These are phyloP conservation scores for Aspergillus taichungensis DNA, from an alignment of 495 filamentous ascomycete genomes.

Conservation along the genomic window DNA sequence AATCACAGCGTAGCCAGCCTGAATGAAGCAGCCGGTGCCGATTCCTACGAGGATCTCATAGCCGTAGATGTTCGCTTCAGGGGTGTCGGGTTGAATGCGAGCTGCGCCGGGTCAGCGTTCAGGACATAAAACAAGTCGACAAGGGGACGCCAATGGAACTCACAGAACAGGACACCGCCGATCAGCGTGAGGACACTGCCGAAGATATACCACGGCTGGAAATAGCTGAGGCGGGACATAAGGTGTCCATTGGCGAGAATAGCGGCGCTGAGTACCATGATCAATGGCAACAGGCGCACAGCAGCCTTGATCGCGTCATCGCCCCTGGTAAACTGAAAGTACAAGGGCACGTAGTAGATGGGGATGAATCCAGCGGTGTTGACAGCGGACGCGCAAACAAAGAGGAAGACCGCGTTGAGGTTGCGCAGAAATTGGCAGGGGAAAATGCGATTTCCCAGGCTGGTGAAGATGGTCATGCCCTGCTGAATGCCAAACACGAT, in stretches of 20 bases:
- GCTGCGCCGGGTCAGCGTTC: neutral
- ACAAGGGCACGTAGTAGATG: slow-evolving; percentile 45
- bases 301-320: slow-evolving; percentile 29
- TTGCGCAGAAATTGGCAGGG: slow-evolving; percentile 40
- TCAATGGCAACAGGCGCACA: slow-evolving; percentile 24
- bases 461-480: slow-evolving; percentile 39
- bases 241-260: slow-evolving; percentile 24
- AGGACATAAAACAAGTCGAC: neutral
- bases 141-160: neutral
- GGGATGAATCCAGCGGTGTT: slow-evolving; percentile 16
- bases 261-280: slow-evolving; percentile 14
- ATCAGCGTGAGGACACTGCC: slow-evolving; percentile 16
- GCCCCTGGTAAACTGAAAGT: slow-evolving; percentile 36
- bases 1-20: slow-evolving; percentile 44
- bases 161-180: slow-evolving; percentile 8
- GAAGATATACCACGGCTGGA: slow-evolving; percentile 43
- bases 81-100: slow-evolving; percentile 24
- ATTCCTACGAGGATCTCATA: slow-evolving; percentile 42
- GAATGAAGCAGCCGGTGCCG: slow-evolving; percentile 41
- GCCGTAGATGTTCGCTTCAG: slow-evolving; percentile 41
- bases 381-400: slow-evolving; percentile 25
- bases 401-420: slow-evolving; percentile 32
- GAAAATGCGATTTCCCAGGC: slow-evolving; percentile 32
- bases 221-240: slow-evolving; percentile 40
- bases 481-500: slow-evolving; percentile 36